Conservation (phyloP, 2,329 filamentous ascomycete species). For the Thelonectria rubi region DNA sequence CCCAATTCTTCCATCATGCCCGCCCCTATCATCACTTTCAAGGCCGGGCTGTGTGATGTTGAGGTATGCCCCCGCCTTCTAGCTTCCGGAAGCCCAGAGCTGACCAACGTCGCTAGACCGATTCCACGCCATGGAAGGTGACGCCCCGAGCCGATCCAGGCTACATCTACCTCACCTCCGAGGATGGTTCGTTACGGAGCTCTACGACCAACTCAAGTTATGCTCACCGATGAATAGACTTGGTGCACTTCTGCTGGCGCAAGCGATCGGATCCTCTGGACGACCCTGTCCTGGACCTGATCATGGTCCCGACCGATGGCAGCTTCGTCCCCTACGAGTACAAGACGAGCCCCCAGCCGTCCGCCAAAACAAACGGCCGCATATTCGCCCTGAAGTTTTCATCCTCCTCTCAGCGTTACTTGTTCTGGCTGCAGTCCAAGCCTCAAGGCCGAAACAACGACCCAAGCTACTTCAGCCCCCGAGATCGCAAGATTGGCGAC, state of each 20-base stretch:
- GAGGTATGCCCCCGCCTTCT: slow-evolving; percentile 66
- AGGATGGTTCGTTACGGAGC: slow-evolving; percentile 74
- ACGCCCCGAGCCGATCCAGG: slow-evolving; percentile 77
- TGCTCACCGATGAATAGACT: slow-evolving; percentile 61
- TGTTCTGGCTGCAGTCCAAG: slow-evolving; percentile 97
- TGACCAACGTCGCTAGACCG: slow-evolving; percentile 48
- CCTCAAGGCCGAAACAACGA: slow-evolving; percentile 76
- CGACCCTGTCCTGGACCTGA: slow-evolving; percentile 83
- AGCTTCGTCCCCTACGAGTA: slow-evolving; percentile 84
- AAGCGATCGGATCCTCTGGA: slow-evolving; percentile 76
- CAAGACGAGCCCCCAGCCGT: slow-evolving; percentile 63
- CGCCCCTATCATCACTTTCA: slow-evolving; percentile 93
- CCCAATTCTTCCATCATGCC: slow-evolving; percentile 68
- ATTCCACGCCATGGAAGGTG: slow-evolving; percentile 73
- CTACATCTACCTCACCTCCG: slow-evolving; percentile 90
- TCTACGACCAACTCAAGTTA: neutral
- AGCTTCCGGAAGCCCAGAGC: slow-evolving; percentile 19
- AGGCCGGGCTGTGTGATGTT: slow-evolving; percentile 88
- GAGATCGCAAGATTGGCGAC: slow-evolving; percentile 87
- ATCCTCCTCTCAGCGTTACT: slow-evolving; percentile 87
- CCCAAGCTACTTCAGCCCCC: slow-evolving; percentile 80
- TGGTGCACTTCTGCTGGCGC: slow-evolving; percentile 98
- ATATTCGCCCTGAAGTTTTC: slow-evolving; percentile 94
- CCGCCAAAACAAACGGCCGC: slow-evolving; percentile 80
- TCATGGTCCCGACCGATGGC: slow-evolving; percentile 92